Conservation (phyloP, 148 eudicot genomes). For the Vaccinium corymbosum region DNA sequence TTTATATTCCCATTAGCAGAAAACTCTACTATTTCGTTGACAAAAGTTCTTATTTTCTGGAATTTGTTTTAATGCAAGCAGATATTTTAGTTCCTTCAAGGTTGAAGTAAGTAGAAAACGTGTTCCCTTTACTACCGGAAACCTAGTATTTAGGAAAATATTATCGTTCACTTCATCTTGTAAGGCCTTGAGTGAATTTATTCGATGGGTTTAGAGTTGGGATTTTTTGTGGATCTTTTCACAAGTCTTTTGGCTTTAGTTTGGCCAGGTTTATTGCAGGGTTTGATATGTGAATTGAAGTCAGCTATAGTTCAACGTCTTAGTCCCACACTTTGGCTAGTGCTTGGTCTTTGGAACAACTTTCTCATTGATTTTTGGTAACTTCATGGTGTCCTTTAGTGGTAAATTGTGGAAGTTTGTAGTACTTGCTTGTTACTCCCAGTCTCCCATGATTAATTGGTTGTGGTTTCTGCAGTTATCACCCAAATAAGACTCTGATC, state of each 20-base stretch:
- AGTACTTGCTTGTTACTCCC: not conserved
- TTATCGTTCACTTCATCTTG: not conserved
- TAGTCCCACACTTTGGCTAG: conserved; percentile 1
- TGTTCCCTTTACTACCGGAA: not conserved
- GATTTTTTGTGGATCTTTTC: conserved; percentile 52
- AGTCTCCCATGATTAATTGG: not conserved
- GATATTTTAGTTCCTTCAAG: conserved; percentile 9
- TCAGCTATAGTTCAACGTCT: not conserved
- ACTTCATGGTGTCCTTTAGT: not conserved
- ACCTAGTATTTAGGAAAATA: not conserved
- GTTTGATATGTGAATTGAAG: not conserved
- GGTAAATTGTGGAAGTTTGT: not conserved
- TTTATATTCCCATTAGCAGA: not conserved
- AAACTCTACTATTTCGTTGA: not conserved
- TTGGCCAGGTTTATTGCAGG: not conserved
- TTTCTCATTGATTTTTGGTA: not conserved
- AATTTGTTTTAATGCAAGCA: not conserved
- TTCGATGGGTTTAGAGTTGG: not conserved
- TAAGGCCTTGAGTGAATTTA: not conserved
- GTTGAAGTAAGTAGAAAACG: not conserved
- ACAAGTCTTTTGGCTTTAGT: conserved; percentile 63
- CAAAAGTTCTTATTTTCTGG: not conserved
- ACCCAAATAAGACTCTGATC: not conserved
- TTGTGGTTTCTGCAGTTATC: not conserved
- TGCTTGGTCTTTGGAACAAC: conserved; percentile 10